Percentiles rank a stretch among this genome's conserved stretches.
Evolutionary conservation across 2,329 filamentous ascomycete genomes (phyloP).

Genomic region (Dichotomopilus funicola): DNA sequence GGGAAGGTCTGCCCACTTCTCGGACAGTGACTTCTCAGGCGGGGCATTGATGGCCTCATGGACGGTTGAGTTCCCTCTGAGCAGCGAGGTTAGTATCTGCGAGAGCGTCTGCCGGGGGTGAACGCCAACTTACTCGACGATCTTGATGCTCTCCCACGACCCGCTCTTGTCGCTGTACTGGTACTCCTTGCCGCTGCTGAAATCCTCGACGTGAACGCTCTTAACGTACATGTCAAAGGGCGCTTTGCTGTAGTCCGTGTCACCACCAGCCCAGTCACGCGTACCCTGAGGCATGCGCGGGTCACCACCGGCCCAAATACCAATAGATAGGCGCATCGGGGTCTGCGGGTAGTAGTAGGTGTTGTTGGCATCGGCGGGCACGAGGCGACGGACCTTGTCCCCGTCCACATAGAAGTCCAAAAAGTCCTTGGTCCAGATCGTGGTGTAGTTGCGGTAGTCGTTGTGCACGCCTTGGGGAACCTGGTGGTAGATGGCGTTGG

Average conservation of each 20-base stretch:
- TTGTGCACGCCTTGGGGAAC: slow-evolving; percentile 48
- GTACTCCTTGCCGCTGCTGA: slow-evolving; percentile 59
- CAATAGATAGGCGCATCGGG: slow-evolving; percentile 63
- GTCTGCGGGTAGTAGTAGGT: slow-evolving; percentile 67
- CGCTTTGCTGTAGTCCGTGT: slow-evolving; percentile 56
- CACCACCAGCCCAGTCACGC: slow-evolving; percentile 63
- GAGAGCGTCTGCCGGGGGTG: neutral
- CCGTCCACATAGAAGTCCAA: slow-evolving; percentile 68
- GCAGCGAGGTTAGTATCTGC: neutral
- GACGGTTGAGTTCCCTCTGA: slow-evolving; percentile 52
- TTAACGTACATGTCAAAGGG: slow-evolving; percentile 73
- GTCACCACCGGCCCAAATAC: slow-evolving; percentile 61
- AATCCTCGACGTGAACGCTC: slow-evolving; percentile 49
- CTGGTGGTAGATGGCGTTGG: slow-evolving; percentile 55
- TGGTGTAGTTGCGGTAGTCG: slow-evolving; percentile 70
- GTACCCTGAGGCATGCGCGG: slow-evolving; percentile 48
- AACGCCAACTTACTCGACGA: slow-evolving; percentile 40
- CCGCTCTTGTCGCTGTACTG: slow-evolving; percentile 56
- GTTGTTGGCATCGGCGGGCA: slow-evolving; percentile 53
- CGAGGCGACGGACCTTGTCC: slow-evolving; percentile 55
- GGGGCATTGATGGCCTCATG: slow-evolving; percentile 37
- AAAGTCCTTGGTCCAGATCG: slow-evolving; percentile 61
- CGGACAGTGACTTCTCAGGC: slow-evolving; percentile 35
- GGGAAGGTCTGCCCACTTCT: slow-evolving; percentile 51
- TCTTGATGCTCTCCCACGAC: slow-evolving; percentile 57